Base-by-base conservation (phyloP, 441 rosid genomes). In the Populus hybrid region DNA sequence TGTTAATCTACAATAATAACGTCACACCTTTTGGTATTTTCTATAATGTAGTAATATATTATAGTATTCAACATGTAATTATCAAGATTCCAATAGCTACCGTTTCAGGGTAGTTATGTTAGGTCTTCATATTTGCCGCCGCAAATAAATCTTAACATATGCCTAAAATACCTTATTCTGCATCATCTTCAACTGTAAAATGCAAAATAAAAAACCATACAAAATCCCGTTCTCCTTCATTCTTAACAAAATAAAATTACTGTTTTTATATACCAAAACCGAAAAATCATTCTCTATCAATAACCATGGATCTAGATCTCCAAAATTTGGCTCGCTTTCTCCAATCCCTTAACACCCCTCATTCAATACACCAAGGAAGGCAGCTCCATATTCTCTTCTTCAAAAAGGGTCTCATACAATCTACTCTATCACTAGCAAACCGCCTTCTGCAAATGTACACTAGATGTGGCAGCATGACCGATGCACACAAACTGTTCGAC, bases 401-500 rank as follows among this genome's bases (percentile, higher is more conserved):
- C 28, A 93, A 93, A 79, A 90, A 80, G 79, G 93, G 97, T 80
- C 75, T 91, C 71, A 38, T 89, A 21, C 57, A 66, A 26, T 87
- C 92, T 7, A 30, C 85, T 16, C 74, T 91, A 9, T 75, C 89
- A 26, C 67, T 85, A 5, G 92, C 88, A 20, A 94, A 94, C 79
- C 84, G 93, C 65, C 85, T 94, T 70, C 86, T 94, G 0, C 96
- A 83, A 4, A 30, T 86, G 34, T 89, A 93, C 73, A 11, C 74
- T 4, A 63, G 85, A 6, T 84, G 87, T 68, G 90, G 90, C 4
- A 76, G 71, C 50, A 74, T 86, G 79, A 32, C 21, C 1, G 82
- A 83, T 26, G 96, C 94, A 0, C 85, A 74, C 67, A 83, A 71
- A 5, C 34, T 93, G 88, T 93, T 91, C 84, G 89, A 90, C 20